These are phyloP conservation scores for Verticillium nubilum DNA, from an alignment of 2,329 filamentous ascomycete genomes.

Conservation along the genomic window DNA sequence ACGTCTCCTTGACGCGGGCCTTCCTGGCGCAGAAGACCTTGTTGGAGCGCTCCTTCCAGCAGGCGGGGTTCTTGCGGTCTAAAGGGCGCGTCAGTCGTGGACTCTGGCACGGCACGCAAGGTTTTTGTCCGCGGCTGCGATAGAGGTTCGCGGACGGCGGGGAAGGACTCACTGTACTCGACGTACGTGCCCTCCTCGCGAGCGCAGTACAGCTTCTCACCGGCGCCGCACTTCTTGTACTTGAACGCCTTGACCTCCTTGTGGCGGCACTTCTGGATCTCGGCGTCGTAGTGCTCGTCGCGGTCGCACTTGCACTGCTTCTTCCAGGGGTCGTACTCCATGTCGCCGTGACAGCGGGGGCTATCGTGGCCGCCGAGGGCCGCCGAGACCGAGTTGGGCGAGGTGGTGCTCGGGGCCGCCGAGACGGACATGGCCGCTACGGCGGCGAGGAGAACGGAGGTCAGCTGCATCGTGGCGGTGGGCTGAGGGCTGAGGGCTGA, in stretches of 20 bases:
- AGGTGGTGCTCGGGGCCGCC: neutral
- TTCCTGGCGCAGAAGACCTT: slow-evolving; percentile 4
- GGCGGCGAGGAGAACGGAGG: neutral
- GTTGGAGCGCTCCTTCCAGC: neutral
- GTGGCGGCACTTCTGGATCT: neutral
- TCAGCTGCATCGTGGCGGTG: neutral
- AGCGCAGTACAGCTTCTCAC: slow-evolving; percentile 1
- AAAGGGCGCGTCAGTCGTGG: neutral
- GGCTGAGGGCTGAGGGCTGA: too few relatives aligned
- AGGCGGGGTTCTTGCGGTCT: slow-evolving; percentile 1
- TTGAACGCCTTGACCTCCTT: slow-evolving; percentile 2
- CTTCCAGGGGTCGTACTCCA: neutral
- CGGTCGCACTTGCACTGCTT: slow-evolving; percentile 3
- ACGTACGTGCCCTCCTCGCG: neutral
- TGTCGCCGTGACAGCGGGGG: neutral
- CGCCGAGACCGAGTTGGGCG: neutral
- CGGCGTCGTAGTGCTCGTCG: slow-evolving; percentile 1
- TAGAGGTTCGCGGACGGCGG: neutral
- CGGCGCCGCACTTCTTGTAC: neutral
- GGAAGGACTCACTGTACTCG: neutral
- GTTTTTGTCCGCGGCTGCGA: too few relatives aligned
- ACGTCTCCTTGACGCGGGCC: neutral
- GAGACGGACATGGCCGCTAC: neutral
- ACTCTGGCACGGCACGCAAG: too few relatives aligned
- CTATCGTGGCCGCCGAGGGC: neutral